A percentile compares a stretch with the other conserved stretches of the same genome.
Evolutionary conservation across 345 rosid species (phyloP).

Genomic region (Boechera stricta): DNA sequence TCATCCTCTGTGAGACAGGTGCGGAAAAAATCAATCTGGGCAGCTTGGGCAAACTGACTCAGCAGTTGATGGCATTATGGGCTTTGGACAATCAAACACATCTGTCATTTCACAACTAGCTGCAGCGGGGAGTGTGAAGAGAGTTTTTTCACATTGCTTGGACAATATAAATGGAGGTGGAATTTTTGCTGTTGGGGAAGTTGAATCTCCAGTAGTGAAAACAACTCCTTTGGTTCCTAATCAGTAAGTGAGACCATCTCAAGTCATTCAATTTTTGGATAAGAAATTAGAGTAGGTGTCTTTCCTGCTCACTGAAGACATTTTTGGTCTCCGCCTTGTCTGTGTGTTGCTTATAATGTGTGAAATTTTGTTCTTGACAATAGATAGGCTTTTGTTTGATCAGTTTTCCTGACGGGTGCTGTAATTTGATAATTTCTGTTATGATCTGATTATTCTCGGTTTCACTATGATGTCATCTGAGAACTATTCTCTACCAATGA

Average conservation of each 20-base stretch:
- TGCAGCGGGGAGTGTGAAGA: slow-evolving; percentile 65
- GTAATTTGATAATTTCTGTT: no score
- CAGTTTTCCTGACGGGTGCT: not conserved
- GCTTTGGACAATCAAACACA: slow-evolving; percentile 89
- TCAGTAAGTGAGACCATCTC: slow-evolving; percentile 63
- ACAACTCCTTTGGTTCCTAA: slow-evolving; percentile 83
- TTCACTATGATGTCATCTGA: not conserved
- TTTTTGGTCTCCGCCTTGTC: not conserved
- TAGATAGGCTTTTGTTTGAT: not conserved
- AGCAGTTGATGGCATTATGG: slow-evolving; percentile 93
- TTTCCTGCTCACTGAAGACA: not conserved
- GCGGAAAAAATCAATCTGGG: slow-evolving; percentile 87
- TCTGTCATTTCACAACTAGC: slow-evolving; percentile 90
- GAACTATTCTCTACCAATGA: not conserved
- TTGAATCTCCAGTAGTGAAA: slow-evolving; percentile 68
- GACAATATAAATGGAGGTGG: slow-evolving; percentile 84
- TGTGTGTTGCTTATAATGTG: not conserved
- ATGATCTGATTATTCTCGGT: not conserved
- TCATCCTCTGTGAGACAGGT: slow-evolving; percentile 51
- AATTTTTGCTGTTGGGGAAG: slow-evolving; percentile 81
- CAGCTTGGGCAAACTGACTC: slow-evolving; percentile 67
- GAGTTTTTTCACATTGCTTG: slow-evolving; percentile 82
- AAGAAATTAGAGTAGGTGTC: no score
- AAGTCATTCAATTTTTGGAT: not conserved
- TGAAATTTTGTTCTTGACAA: no score